phyloP scores from a whole-genome alignment of 2,329 filamentous ascomycete genomes.

The Epichloe glyceriae region DNA sequence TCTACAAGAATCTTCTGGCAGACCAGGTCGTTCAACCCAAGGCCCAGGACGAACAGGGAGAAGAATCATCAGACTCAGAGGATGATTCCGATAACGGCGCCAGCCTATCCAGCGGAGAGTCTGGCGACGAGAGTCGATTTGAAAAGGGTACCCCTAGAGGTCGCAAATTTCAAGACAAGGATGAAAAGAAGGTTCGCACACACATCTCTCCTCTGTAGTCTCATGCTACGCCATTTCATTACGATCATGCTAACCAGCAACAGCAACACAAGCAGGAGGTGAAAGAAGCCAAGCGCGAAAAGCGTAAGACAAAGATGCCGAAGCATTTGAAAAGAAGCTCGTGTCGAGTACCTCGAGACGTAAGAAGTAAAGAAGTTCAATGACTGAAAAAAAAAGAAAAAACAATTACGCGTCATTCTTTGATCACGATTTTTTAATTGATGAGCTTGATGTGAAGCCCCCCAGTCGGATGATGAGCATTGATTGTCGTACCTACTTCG shows the following conservation, averaged over 20 bases:
- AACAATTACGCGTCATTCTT: neutral
- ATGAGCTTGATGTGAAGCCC: neutral
- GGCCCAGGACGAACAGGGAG: conserved; percentile 26
- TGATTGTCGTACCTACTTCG: conserved; percentile 16
- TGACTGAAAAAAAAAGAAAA: conserved; percentile 1
- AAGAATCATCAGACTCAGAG: conserved; percentile 22
- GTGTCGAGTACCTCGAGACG: conserved; percentile 49
- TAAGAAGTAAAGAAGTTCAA: conserved; percentile 38
- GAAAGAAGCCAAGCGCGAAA: conserved; percentile 91
- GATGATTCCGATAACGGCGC: conserved; percentile 37
- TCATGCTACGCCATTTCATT: neutral
- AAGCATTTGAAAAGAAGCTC: conserved; percentile 90
- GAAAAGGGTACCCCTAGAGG: conserved; percentile 60
- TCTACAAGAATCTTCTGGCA: conserved; percentile 77
- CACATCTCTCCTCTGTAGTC: neutral
- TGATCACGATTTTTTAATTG: neutral
- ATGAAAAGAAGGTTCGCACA: conserved; percentile 57
- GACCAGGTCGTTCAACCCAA: conserved; percentile 40
- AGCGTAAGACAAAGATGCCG: conserved; percentile 88
- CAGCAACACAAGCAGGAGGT: conserved; percentile 70
- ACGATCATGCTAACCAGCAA: conserved; percentile 11
- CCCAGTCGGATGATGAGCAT: conserved; percentile 35
- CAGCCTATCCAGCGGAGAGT: conserved; percentile 29
- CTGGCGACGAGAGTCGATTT: conserved; percentile 40
- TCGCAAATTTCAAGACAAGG: conserved; percentile 82